These are phyloP conservation scores for Pulveroboletus frians DNA, from an alignment of 768 basidiomycete genomes.

Conservation along the genomic window DNA sequence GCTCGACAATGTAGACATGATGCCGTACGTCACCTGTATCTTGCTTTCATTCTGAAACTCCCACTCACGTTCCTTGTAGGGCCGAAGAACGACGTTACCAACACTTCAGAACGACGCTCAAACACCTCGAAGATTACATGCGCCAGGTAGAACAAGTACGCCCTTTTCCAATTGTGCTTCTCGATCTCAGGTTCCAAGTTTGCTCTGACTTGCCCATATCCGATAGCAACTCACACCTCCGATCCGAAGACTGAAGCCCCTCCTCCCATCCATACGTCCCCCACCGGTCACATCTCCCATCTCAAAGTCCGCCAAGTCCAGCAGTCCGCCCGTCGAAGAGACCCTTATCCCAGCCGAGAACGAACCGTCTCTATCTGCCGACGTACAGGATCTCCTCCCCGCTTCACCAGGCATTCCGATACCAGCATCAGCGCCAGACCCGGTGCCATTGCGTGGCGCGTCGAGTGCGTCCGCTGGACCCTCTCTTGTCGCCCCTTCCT, in stretches of 20 bases:
- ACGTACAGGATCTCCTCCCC: slow-evolving; percentile 35
- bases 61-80: slow-evolving; percentile 25
- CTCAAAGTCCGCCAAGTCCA: neutral
- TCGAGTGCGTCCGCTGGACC: slow-evolving; percentile 15
- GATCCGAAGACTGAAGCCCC: slow-evolving; percentile 37
- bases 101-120: slow-evolving; percentile 46
- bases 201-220: neutral
- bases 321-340: slow-evolving; percentile 15
- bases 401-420: slow-evolving; percentile 27
- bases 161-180: neutral
- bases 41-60: neutral
- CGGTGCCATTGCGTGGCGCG: neutral
- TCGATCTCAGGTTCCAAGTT: neutral
- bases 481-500: slow-evolving; percentile 28
- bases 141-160: slow-evolving; percentile 49
- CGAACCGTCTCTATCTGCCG: slow-evolving; percentile 7
- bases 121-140: slow-evolving; percentile 50
- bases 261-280: slow-evolving; percentile 52
- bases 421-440: slow-evolving; percentile 5
- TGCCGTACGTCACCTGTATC: slow-evolving; percentile 35
- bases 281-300: slow-evolving; percentile 27
- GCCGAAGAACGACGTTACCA: slow-evolving; percentile 40
- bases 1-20: slow-evolving; percentile 39
- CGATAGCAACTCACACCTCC: slow-evolving; percentile 40
- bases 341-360: slow-evolving; percentile 24